Percentiles rank a stretch among this genome's conserved stretches.
Evolutionary conservation across 2,329 filamentous ascomycete species (phyloP).

Genomic region (Tolypocladium tundrense): DNA sequence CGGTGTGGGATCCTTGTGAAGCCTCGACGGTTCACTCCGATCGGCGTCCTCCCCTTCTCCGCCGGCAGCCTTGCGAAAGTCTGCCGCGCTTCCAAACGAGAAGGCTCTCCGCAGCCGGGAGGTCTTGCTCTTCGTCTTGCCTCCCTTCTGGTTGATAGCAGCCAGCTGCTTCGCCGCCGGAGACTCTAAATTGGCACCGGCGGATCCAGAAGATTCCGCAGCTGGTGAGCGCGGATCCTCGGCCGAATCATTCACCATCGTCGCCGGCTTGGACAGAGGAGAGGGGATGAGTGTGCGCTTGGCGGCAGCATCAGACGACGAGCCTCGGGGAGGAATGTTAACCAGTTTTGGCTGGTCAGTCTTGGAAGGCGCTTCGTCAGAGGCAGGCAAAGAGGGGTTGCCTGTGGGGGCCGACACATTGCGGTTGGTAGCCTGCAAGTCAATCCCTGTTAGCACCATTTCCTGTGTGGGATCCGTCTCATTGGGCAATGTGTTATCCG

Average conservation of each 20-base stretch:
- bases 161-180: slow-evolving; percentile 76
- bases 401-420: slow-evolving; percentile 40
- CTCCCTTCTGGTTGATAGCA: slow-evolving; percentile 76
- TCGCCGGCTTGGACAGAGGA: slow-evolving; percentile 62
- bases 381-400: slow-evolving; percentile 39
- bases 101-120: slow-evolving; percentile 82
- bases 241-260: slow-evolving; percentile 45
- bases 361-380: slow-evolving; percentile 36
- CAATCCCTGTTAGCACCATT: slow-evolving; percentile 37
- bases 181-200: slow-evolving; percentile 38
- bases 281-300: slow-evolving; percentile 61
- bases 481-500: slow-evolving; percentile 31
- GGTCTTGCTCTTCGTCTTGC: slow-evolving; percentile 71
- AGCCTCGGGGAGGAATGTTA: slow-evolving; percentile 50
- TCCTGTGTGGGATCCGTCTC: slow-evolving; percentile 21
- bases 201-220: slow-evolving; percentile 16
- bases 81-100: slow-evolving; percentile 91
- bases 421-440: slow-evolving; percentile 49
- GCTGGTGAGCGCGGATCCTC: slow-evolving; percentile 31
- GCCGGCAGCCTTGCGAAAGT: slow-evolving; percentile 67
- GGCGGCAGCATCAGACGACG: slow-evolving; percentile 51
- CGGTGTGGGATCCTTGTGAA: slow-evolving; percentile 54
- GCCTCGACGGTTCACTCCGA: slow-evolving; percentile 34
- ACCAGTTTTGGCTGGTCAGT: slow-evolving; percentile 45
- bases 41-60: slow-evolving; percentile 39